Percentiles rank a stretch among this genome's conserved stretches.
These are phyloP conservation scores for Cyclanthera cordifolia DNA, from an alignment of 306 rosid genomes.

Conservation along the genomic window DNA sequence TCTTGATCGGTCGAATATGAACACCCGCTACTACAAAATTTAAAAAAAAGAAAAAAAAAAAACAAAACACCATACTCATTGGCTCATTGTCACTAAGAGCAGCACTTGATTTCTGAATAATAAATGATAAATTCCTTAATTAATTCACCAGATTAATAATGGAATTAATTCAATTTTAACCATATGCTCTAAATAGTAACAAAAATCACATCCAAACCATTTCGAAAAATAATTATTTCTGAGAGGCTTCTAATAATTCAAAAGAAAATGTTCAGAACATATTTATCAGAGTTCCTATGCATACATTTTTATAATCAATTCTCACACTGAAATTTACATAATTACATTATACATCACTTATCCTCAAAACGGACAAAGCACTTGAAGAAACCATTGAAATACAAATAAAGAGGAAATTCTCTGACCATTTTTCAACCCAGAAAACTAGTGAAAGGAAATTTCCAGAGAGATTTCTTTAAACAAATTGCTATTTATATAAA, in stretches of 20 bases:
- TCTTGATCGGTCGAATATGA: too few relatives aligned
- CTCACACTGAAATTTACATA: slow-evolving; percentile 11
- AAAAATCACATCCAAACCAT: neutral
- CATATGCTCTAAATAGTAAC: neutral
- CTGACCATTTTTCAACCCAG: slow-evolving; percentile 22
- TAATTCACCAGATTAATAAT: neutral
- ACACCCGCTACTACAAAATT: too few relatives aligned
- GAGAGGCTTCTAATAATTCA: neutral
- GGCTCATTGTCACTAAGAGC: neutral
- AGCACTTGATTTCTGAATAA: neutral
- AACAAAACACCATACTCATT: too few relatives aligned
- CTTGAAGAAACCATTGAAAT: slow-evolving; percentile 22
- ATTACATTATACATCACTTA: slow-evolving; percentile 2
- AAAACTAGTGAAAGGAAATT: neutral
- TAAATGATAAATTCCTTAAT: neutral
- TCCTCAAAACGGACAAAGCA: slow-evolving; percentile 11
- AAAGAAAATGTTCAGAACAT: neutral
- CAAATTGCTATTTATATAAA: slow-evolving; percentile 20
- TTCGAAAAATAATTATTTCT: neutral
- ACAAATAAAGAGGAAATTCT: slow-evolving; percentile 29
- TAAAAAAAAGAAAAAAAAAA: too few relatives aligned
- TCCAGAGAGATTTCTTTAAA: slow-evolving; percentile 29
- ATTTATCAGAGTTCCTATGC: neutral
- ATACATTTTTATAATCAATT: slow-evolving; percentile 6
- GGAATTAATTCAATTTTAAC: neutral